Evolutionary conservation across 73 alveolate genomes (phyloP).

Genomic region (Paramecium primaurelia): DNA sequence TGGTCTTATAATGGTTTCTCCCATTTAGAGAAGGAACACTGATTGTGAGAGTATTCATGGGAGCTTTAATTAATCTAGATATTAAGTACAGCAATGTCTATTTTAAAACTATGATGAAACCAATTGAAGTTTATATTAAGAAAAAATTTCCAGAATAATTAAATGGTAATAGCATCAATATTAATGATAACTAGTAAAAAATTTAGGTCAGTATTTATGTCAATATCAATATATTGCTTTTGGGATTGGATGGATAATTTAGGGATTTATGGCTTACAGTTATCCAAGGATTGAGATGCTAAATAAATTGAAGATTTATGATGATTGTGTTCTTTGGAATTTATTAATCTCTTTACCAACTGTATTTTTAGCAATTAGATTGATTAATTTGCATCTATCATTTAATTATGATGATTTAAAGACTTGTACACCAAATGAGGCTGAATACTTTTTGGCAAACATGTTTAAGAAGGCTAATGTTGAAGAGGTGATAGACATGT

Average conservation of each 20-base stretch:
- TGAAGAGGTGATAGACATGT: conserved; percentile 24
- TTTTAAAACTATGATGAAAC: not conserved
- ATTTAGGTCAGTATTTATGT: not conserved
- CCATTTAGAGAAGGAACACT: conserved; percentile 31
- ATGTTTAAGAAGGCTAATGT: conserved; percentile 4
- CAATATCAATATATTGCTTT: not conserved
- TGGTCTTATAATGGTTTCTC: conserved; percentile 26
- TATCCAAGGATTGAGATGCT: conserved; percentile 27
- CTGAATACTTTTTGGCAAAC: conserved; percentile 31
- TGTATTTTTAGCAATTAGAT: conserved; percentile 17
- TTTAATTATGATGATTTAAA: conserved; percentile 39
- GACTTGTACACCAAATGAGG: not conserved
- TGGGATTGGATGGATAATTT: conserved; percentile 33
- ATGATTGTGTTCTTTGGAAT: conserved; percentile 42
- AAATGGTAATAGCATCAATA: not conserved
- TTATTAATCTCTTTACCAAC: not conserved
- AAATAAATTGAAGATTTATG: conserved; percentile 8
- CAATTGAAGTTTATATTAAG: not conserved
- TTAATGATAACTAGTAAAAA: not conserved
- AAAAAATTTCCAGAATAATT: conserved; percentile 12
- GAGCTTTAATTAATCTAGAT: not conserved
- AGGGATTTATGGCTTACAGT: conserved; percentile 30
- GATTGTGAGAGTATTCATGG: not conserved
- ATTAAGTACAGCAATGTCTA: conserved; percentile 21
- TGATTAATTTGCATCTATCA: conserved; percentile 29